Conservation (phyloP, 2,329 filamentous ascomycete species). For the Aureobasidium vineae region DNA sequence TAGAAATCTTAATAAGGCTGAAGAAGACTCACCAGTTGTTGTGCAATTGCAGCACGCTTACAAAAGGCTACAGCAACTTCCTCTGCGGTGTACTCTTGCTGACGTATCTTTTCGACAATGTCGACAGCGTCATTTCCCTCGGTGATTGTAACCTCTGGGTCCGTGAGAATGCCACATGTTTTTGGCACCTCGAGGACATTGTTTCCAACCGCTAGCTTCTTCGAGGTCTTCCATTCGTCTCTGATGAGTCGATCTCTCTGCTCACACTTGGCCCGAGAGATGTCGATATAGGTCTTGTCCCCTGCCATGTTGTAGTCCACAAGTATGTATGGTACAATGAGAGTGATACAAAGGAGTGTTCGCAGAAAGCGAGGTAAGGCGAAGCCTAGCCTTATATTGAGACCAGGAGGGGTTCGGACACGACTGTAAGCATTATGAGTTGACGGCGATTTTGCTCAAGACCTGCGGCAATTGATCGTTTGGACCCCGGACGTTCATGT, state of each 20-base stretch:
- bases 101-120: conserved; percentile 39
- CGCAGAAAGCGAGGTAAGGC: not conserved
- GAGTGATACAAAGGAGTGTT: not conserved
- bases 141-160: conserved; percentile 54
- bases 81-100: conserved; percentile 34
- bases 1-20: not conserved
- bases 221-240: conserved; percentile 26
- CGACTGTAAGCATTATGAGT: not conserved
- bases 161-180: conserved; percentile 50
- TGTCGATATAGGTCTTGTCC: conserved; percentile 26
- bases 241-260: conserved; percentile 28
- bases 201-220: conserved; percentile 6
- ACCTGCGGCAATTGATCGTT: not conserved
- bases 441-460: not conserved
- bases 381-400: not conserved
- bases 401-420: not conserved
- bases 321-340: too few species aligned
- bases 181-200: conserved; percentile 50
- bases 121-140: conserved; percentile 49
- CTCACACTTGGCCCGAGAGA: conserved; percentile 28
- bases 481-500: not conserved
- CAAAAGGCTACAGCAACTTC: conserved; percentile 43
- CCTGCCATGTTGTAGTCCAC: not conserved
- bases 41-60: conserved; percentile 39
- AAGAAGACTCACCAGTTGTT: conserved; percentile 32